phyloP scores from a whole-genome alignment of 192 early-diverging fungal species.

The Backusella sp. region DNA sequence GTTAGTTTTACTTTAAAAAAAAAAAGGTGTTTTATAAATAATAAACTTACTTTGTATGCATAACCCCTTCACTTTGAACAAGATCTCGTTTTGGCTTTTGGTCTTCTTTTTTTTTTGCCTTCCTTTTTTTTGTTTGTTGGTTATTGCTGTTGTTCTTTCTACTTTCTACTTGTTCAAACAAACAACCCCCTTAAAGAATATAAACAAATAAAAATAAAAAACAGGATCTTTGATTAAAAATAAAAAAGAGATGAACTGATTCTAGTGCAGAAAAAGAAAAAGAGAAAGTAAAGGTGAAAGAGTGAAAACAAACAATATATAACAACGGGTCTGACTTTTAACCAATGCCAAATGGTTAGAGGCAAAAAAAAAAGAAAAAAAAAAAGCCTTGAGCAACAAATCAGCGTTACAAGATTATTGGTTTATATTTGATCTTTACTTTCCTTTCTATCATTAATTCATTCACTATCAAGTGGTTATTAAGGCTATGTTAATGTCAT shows the following conservation, averaged over 20 bases:
- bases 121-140: no score
- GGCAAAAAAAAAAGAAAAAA: no score
- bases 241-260: neutral
- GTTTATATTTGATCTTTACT: no score
- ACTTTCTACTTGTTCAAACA: neutral
- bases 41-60: neutral
- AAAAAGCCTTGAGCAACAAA: no score
- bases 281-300: neutral
- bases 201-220: neutral
- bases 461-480: no score
- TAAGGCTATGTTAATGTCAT: no score
- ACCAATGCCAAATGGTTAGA: no score
- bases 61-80: constrained; percentile 9
- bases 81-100: neutral
- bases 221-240: neutral
- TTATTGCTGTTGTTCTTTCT: neutral
- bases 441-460: no score
- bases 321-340: neutral
- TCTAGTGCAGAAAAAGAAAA: neutral
- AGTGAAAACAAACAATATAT: neutral
- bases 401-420: no score
- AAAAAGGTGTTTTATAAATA: neutral
- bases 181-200: neutral
- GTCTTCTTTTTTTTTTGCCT: neutral
- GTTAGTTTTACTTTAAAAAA: neutral